Evolutionary conservation across 2,329 filamentous ascomycete genomes (phyloP).

Genomic region (Corynespora cassiicola): DNA sequence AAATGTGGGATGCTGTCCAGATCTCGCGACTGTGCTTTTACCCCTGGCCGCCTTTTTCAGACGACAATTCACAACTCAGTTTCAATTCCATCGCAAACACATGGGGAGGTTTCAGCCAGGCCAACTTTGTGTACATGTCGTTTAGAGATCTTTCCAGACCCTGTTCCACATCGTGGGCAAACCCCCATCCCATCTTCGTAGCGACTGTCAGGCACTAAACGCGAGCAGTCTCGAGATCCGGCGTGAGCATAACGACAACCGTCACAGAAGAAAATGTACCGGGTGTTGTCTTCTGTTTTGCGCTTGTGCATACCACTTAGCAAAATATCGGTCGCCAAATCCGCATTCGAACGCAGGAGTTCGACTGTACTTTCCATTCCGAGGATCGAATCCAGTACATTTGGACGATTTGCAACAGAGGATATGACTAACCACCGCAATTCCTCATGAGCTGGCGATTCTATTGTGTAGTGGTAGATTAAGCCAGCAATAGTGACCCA

Average conservation of each 20-base stretch:
- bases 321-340: conserved; percentile 25
- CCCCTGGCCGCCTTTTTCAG: too few species aligned
- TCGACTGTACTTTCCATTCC: conserved; percentile 10
- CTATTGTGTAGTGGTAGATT: conserved; percentile 22
- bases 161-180: conserved; percentile 12
- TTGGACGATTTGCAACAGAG: conserved; percentile 9
- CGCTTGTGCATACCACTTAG: conserved; percentile 11
- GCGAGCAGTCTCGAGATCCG: conserved; percentile 12
- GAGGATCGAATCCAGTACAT: conserved; percentile 10
- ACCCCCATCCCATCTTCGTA: neutral
- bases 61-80: too few species aligned
- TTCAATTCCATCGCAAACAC: conserved; percentile 12
- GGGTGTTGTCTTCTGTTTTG: conserved; percentile 9
- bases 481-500: conserved; percentile 24
- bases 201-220: conserved; percentile 3
- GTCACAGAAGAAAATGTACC: conserved; percentile 15
- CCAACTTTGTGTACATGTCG: conserved; percentile 8
- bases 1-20: too few species aligned
- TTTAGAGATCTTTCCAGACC: conserved; percentile 5
- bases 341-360: conserved; percentile 22
- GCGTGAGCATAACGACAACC: conserved; percentile 16
- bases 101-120: conserved; percentile 5
- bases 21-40: too few species aligned
- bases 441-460: conserved; percentile 15
- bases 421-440: conserved; percentile 14